Conservation (phyloP, 768 basidiomycete species). For the Butyriboletus loyo region DNA sequence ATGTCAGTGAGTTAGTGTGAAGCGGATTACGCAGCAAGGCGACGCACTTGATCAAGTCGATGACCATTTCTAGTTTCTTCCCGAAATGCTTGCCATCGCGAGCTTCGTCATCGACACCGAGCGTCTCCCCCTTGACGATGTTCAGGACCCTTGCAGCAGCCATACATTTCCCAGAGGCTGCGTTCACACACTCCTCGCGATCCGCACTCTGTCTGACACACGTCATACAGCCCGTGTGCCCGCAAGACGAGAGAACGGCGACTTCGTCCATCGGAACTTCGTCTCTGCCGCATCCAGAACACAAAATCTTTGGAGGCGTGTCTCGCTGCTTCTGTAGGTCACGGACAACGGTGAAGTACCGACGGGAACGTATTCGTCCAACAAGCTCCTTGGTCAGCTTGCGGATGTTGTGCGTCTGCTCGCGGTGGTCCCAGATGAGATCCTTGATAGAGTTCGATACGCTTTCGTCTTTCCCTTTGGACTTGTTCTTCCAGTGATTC, state of each 20-base stretch:
- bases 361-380: conserved; percentile 83
- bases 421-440: conserved; percentile 75
- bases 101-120: conserved; percentile 76
- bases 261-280: conserved; percentile 62
- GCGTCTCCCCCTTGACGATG: conserved; percentile 73
- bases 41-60: conserved; percentile 70
- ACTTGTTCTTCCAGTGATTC: conserved; percentile 36
- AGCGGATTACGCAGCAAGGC: neutral
- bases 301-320: conserved; percentile 53
- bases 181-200: conserved; percentile 78
- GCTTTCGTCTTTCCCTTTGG: conserved; percentile 54
- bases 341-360: conserved; percentile 89
- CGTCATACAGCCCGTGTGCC: conserved; percentile 77
- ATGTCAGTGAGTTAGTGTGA: neutral
- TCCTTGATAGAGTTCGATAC: conserved; percentile 58
- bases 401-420: conserved; percentile 83
- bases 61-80: conserved; percentile 75
- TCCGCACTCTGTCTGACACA: conserved; percentile 75
- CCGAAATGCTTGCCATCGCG: conserved; percentile 81
- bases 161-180: conserved; percentile 63
- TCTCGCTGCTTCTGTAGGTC: conserved; percentile 79
- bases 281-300: conserved; percentile 58
- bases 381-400: conserved; percentile 84
- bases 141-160: conserved; percentile 81
- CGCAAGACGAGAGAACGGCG: conserved; percentile 88